Conservation (phyloP, 495 filamentous ascomycete species). For the Xylaria venustula region DNA sequence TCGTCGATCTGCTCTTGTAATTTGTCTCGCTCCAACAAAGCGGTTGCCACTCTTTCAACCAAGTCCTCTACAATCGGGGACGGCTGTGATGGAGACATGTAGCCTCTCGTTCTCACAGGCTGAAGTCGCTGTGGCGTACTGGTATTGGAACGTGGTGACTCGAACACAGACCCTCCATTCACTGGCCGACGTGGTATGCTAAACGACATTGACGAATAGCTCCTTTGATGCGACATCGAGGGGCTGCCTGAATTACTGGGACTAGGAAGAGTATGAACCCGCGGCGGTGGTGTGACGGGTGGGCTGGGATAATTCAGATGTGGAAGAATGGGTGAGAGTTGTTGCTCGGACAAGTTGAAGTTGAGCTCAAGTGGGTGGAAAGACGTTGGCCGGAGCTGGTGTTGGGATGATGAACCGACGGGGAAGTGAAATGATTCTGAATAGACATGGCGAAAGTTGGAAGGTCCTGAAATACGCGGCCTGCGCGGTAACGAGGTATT, state of each 20-base stretch:
- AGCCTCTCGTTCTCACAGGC: conserved; percentile 31
- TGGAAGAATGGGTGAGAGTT: conserved; percentile 62
- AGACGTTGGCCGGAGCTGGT: conserved; percentile 34
- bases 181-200: conserved; percentile 47
- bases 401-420: conserved; percentile 14
- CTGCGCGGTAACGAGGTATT: conserved; percentile 36
- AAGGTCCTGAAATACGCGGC: conserved; percentile 47
- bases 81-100: conserved; percentile 24
- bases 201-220: conserved; percentile 50
- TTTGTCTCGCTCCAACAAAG: conserved; percentile 50
- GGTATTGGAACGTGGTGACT: conserved; percentile 25
- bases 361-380: conserved; percentile 75
- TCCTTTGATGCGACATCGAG: conserved; percentile 40
- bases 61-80: conserved; percentile 38
- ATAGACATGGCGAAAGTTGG: conserved; percentile 50
- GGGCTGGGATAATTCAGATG: conserved; percentile 40
- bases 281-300: conserved; percentile 39
- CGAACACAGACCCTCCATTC: conserved; percentile 31
- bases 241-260: conserved; percentile 34
- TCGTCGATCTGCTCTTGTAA: conserved; percentile 54
- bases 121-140: conserved; percentile 23
- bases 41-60: conserved; percentile 51
- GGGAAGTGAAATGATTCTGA: conserved; percentile 48
- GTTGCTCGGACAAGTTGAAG: conserved; percentile 65
- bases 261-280: conserved; percentile 35